A percentile compares a stretch with the other conserved stretches of the same genome.
phyloP scores from a whole-genome alignment of 2,329 filamentous ascomycete species.

The Fusarium musae region DNA sequence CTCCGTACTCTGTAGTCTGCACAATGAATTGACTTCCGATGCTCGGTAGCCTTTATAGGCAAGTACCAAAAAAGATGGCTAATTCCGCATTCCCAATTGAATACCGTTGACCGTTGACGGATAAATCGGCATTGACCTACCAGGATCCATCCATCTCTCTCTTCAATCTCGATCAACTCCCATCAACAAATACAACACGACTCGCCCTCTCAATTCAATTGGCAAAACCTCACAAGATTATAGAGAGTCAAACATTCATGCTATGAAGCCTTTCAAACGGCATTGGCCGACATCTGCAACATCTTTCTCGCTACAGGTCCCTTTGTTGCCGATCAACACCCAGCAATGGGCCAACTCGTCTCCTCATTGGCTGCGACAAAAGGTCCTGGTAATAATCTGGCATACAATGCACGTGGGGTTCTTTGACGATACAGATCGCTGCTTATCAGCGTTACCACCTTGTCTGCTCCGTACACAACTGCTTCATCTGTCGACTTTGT shows the following conservation, averaged over 20 bases:
- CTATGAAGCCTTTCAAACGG: not conserved
- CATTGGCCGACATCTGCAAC: conserved; percentile 7
- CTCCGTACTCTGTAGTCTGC: not conserved
- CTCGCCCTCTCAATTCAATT: not conserved
- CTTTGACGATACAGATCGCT: conserved; percentile 18
- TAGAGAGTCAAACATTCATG: not conserved
- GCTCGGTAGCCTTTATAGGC: conserved; percentile 17
- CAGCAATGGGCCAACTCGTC: not conserved
- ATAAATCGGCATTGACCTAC: conserved; percentile 16
- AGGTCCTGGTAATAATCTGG: conserved; percentile 31
- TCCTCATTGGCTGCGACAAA: conserved; percentile 33
- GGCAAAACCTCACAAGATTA: not conserved
- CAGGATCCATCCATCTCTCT: not conserved
- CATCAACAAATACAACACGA: too few species aligned
- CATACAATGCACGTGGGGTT: conserved; percentile 36
- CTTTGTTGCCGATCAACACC: conserved; percentile 24
- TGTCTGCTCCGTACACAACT: conserved; percentile 22
- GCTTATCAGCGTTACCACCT: conserved; percentile 22
- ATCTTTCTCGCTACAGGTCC: conserved; percentile 16
- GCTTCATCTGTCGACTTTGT: conserved; percentile 27
- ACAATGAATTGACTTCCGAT: not conserved
- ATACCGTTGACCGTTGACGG: conserved; percentile 1
- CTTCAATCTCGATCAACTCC: not conserved
- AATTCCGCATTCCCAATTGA: conserved; percentile 5
- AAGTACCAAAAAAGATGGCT: not conserved